These are phyloP conservation scores for Limonium bicolor DNA, from an alignment of 148 eudicot genomes.

Conservation along the genomic window DNA sequence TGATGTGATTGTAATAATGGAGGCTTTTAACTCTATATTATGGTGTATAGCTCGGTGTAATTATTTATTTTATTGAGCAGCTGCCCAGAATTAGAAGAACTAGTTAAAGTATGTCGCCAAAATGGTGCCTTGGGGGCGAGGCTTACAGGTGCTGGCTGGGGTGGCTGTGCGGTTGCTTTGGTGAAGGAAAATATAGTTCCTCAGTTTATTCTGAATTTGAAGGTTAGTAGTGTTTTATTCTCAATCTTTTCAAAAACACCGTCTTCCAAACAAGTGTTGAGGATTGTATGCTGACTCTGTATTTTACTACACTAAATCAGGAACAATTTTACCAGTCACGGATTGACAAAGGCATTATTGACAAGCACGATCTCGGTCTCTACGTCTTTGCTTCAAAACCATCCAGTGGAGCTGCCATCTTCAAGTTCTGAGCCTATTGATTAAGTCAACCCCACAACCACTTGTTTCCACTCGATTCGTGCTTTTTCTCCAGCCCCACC, in stretches of 20 bases:
- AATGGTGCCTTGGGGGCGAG: slow-evolving; percentile 89
- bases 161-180: slow-evolving; percentile 86
- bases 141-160: slow-evolving; percentile 99
- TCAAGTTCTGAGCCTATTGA: slow-evolving; percentile 57
- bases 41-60: too few relatives aligned
- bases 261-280: too few relatives aligned
- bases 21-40: too few relatives aligned
- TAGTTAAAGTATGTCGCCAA: slow-evolving; percentile 55
- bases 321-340: slow-evolving; percentile 72
- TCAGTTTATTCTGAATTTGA: slow-evolving; percentile 74
- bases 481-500: too few relatives aligned
- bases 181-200: slow-evolving; percentile 78
- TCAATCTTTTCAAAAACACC: too few relatives aligned
- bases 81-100: slow-evolving; percentile 93
- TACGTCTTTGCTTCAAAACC: slow-evolving; percentile 88
- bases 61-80: slow-evolving; percentile 13
- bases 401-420: slow-evolving; percentile 82
- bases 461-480: too few relatives aligned
- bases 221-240: too few relatives aligned
- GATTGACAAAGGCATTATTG: slow-evolving; percentile 60
- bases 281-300: too few relatives aligned
- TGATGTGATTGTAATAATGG: too few relatives aligned
- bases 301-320: slow-evolving; percentile 15
- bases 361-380: slow-evolving; percentile 53
- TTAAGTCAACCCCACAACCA: too few relatives aligned